Percentiles rank a stretch among this genome's conserved stretches.
These are phyloP conservation scores for Coemansia sp. DNA, from an alignment of 192 early-diverging fungal genomes.

Conservation along the genomic window DNA sequence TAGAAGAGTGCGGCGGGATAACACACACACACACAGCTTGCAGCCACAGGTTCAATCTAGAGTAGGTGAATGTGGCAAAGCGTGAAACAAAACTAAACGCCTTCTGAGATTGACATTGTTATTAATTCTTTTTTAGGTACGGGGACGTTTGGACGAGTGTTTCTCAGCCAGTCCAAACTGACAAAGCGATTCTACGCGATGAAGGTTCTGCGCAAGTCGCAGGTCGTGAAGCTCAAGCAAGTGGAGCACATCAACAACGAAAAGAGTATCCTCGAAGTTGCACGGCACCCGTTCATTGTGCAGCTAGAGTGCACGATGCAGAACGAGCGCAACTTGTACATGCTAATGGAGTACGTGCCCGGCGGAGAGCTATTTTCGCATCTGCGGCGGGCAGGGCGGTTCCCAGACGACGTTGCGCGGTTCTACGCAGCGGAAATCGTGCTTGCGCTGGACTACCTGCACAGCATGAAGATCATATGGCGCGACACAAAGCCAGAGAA, in stretches of 20 bases:
- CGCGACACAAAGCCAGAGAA: slow-evolving; percentile 97
- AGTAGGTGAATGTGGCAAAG: neutral
- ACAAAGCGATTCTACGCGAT: slow-evolving; percentile 77
- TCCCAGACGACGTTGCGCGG: slow-evolving; percentile 91
- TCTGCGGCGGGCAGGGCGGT: slow-evolving; percentile 84
- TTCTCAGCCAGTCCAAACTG: slow-evolving; percentile 73
- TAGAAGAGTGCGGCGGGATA: neutral
- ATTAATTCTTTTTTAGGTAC: slow-evolving; percentile 65
- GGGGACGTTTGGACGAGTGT: slow-evolving; percentile 95
- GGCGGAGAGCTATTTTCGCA: slow-evolving; percentile 98
- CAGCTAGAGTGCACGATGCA: slow-evolving; percentile 92
- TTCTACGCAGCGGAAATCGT: slow-evolving; percentile 97
- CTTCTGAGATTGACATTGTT: neutral
- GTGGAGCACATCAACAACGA: slow-evolving; percentile 86
- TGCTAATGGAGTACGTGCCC: slow-evolving; percentile 94
- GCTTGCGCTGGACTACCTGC: slow-evolving; percentile 92
- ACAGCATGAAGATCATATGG: slow-evolving; percentile 92
- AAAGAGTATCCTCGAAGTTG: slow-evolving; percentile 71
- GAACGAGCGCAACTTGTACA: slow-evolving; percentile 89
- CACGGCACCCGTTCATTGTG: slow-evolving; percentile 81
- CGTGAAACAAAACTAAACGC: neutral
- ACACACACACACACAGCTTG: neutral
- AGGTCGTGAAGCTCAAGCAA: slow-evolving; percentile 80
- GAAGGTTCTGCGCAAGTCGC: slow-evolving; percentile 82
- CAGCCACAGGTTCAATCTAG: neutral